Percentiles rank a stretch among this genome's conserved stretches.
phyloP scores from a whole-genome alignment of 2,329 filamentous ascomycete species.

The Knoxdaviesia proteae region DNA sequence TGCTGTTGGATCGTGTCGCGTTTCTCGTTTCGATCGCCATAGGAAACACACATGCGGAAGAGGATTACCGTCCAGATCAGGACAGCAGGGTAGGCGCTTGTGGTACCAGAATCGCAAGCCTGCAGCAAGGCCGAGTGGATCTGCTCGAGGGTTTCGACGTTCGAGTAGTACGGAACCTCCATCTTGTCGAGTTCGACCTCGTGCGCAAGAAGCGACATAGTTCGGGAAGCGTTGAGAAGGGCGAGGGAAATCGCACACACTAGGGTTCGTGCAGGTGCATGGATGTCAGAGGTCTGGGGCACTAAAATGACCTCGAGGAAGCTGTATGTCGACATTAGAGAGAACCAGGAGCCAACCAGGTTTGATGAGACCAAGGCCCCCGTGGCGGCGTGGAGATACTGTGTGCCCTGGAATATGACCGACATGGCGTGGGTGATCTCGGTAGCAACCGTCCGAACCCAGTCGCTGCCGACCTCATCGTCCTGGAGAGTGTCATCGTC shows the following conservation, averaged over 20 bases:
- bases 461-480: conserved; percentile 35
- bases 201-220: conserved; percentile 35
- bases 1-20: conserved; percentile 36
- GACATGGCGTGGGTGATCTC: conserved; percentile 58
- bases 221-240: conserved; percentile 43
- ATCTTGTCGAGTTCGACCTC: conserved; percentile 20
- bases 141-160: conserved; percentile 46
- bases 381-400: conserved; percentile 31
- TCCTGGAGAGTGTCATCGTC: conserved; percentile 25
- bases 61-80: conserved; percentile 69
- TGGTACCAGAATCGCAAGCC: conserved; percentile 32
- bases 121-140: conserved; percentile 52
- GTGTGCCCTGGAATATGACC: conserved; percentile 42
- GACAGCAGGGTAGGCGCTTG: conserved; percentile 48
- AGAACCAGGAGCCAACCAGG: conserved; percentile 50
- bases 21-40: conserved; percentile 38
- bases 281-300: conserved; percentile 1
- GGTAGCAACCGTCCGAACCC: conserved; percentile 40
- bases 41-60: conserved; percentile 44
- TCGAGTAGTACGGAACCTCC: conserved; percentile 38
- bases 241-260: conserved; percentile 49
- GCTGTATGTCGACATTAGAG: conserved; percentile 42
- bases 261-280: conserved; percentile 22
- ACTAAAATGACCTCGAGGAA: conserved; percentile 24
- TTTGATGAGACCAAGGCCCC: conserved; percentile 33